These are phyloP conservation scores for Arbutus unedo DNA, from an alignment of 148 eudicot genomes.

Conservation along the genomic window DNA sequence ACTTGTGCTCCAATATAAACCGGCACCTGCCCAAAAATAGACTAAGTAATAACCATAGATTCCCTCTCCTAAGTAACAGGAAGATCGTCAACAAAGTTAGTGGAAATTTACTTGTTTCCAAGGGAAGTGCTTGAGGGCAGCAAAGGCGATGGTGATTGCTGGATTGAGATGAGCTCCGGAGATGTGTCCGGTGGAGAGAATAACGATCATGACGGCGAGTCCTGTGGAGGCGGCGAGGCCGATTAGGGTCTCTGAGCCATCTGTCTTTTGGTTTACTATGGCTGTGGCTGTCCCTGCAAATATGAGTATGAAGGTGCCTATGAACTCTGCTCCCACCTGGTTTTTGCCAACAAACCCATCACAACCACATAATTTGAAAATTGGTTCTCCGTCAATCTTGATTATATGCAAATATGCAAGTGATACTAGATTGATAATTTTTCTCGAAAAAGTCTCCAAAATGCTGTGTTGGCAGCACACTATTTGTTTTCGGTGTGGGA, in stretches of 20 bases:
- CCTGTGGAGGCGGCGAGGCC: conserved; percentile 83
- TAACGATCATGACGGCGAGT: conserved; percentile 87
- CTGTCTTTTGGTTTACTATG: conserved; percentile 78
- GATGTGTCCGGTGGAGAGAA: conserved; percentile 86
- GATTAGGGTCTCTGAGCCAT: conserved; percentile 75
- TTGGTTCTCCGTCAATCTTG: conserved; percentile 15
- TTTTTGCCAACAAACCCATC: conserved; percentile 22
- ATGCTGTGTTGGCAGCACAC: background rate
- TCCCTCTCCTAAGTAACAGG: background rate
- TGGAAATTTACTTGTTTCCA: conserved; percentile 69
- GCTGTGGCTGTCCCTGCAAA: conserved; percentile 81
- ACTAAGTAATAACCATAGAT: background rate
- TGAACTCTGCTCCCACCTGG: conserved; percentile 92
- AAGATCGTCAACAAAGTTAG: background rate
- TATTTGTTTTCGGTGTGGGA: background rate
- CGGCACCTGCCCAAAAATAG: conserved; percentile 53
- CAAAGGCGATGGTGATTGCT: conserved; percentile 80
- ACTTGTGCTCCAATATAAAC: conserved; percentile 80
- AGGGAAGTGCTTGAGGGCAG: conserved; percentile 91
- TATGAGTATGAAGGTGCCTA: conserved; percentile 81
- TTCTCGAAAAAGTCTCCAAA: background rate
- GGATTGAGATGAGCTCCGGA: conserved; percentile 98
- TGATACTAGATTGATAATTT: background rate
- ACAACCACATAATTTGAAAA: background rate
- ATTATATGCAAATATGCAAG: background rate